phyloP scores from a whole-genome alignment of 345 rosid species.

The Carallia pectinifolia region DNA sequence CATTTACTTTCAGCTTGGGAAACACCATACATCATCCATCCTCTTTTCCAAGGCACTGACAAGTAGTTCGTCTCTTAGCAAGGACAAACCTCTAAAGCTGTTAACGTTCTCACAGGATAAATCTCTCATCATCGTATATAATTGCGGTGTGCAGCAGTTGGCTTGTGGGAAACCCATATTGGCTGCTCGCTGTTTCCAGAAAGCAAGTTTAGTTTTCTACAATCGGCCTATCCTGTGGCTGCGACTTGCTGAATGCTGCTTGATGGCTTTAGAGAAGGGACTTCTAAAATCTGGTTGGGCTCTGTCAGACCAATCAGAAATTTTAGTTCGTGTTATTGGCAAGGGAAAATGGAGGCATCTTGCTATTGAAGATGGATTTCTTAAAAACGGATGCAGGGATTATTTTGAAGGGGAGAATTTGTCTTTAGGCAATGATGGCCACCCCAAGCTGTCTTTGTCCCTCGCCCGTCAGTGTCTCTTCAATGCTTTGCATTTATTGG shows the following conservation, averaged over 20 bases:
- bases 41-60: constrained; percentile 77
- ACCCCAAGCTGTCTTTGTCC: constrained; percentile 67
- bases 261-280: constrained; percentile 82
- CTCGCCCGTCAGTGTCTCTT: constrained; percentile 78
- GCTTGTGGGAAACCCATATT: constrained; percentile 80
- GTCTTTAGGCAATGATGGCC: constrained; percentile 41
- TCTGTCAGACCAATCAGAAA: constrained; percentile 49
- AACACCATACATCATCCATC: constrained; percentile 58
- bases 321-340: constrained; percentile 64
- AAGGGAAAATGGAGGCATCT: constrained; percentile 94
- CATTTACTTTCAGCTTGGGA: constrained; percentile 77
- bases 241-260: constrained; percentile 91
- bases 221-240: constrained; percentile 83
- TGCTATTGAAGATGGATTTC: constrained; percentile 46
- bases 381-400: constrained; percentile 45
- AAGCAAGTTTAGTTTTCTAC: constrained; percentile 65
- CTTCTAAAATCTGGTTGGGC: constrained; percentile 40
- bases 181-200: constrained; percentile 88
- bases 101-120: constrained; percentile 80
- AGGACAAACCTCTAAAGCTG: constrained; percentile 67
- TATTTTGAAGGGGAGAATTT: constrained; percentile 33
- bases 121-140: constrained; percentile 74
- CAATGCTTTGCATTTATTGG: constrained; percentile 74
- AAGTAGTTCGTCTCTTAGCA: constrained; percentile 60
- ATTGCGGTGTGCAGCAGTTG: constrained; percentile 80